phyloP scores from a whole-genome alignment of 2,329 filamentous ascomycete species.

The Colletotrichum gigasporum region DNA sequence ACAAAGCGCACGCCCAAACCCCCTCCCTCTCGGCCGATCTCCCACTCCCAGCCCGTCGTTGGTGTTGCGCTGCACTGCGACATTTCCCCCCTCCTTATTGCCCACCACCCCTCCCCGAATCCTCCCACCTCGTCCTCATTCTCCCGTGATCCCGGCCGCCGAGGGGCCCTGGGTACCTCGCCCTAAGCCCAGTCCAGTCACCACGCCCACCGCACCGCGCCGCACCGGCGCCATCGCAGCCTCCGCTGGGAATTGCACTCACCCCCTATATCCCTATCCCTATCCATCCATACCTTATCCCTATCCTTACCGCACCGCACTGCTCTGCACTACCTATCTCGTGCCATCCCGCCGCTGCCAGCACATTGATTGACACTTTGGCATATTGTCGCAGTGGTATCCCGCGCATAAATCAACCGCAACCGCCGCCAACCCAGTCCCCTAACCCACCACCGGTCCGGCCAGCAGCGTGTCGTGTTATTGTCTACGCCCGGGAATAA shows the following conservation, averaged over 20 bases:
- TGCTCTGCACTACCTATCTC: too few species aligned
- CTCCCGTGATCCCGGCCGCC: background rate
- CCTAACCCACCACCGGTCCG: slow-evolving; percentile 23
- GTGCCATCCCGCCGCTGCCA: too few species aligned
- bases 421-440: background rate
- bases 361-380: slow-evolving; percentile 24
- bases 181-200: slow-evolving; percentile 7
- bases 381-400: background rate
- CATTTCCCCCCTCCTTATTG: background rate
- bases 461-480: too few species aligned
- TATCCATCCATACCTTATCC: background rate
- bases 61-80: slow-evolving; percentile 1
- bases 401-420: slow-evolving; percentile 16
- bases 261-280: background rate
- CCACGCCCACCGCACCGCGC: background rate
- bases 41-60: background rate
- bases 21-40: slow-evolving; percentile 19
- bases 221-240: slow-evolving; percentile 16
- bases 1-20: too few species aligned
- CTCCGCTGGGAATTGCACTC: slow-evolving; percentile 11
- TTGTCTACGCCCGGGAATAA: too few species aligned
- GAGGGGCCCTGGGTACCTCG: slow-evolving; percentile 6
- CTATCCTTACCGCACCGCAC: too few species aligned
- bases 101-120: background rate
- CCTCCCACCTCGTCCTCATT: background rate